Evolutionary conservation across 164 flowering plant genomes (phyloP).

Genomic region (Vitis rupestris): DNA sequence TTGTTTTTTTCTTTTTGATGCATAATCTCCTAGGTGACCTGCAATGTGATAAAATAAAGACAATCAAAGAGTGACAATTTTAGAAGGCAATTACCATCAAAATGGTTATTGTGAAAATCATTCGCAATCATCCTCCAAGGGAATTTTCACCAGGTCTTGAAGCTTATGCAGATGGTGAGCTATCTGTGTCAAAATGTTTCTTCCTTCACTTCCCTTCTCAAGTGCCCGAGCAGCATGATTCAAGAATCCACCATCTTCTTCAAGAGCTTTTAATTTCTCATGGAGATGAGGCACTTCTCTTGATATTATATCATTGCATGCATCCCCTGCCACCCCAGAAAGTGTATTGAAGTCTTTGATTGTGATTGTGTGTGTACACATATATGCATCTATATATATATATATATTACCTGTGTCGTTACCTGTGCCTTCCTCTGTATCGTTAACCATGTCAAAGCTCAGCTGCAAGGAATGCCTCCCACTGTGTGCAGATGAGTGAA

Average conservation of each 20-base stretch:
- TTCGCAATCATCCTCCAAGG: slow-evolving; percentile 13
- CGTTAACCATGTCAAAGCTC: slow-evolving; percentile 4
- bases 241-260: slow-evolving; percentile 40
- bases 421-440: slow-evolving; percentile 23
- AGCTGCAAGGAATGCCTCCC: slow-evolving; percentile 13
- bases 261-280: slow-evolving; percentile 40
- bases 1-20: neutral
- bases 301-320: slow-evolving; percentile 2
- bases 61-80: neutral
- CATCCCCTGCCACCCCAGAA: slow-evolving; percentile 23
- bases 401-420: neutral
- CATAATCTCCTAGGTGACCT: neutral
- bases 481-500: slow-evolving; percentile 9
- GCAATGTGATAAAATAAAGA: neutral
- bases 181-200: slow-evolving; percentile 42
- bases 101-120: slow-evolving; percentile 7
- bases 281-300: slow-evolving; percentile 23
- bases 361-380: neutral
- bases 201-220: slow-evolving; percentile 38
- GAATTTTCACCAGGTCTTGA: slow-evolving; percentile 18
- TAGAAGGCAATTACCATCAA: slow-evolving; percentile 5
- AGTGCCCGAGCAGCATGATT: slow-evolving; percentile 32
- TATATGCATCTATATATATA: neutral
- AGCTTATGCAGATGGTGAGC: slow-evolving; percentile 44
- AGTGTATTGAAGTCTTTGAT: slow-evolving; percentile 3